Evolutionary conservation across 176 grass and related monocot genomes (phyloP), one percentile per base, ranked within the genome.

Genomic region (Aegilops speltoides): DNA sequence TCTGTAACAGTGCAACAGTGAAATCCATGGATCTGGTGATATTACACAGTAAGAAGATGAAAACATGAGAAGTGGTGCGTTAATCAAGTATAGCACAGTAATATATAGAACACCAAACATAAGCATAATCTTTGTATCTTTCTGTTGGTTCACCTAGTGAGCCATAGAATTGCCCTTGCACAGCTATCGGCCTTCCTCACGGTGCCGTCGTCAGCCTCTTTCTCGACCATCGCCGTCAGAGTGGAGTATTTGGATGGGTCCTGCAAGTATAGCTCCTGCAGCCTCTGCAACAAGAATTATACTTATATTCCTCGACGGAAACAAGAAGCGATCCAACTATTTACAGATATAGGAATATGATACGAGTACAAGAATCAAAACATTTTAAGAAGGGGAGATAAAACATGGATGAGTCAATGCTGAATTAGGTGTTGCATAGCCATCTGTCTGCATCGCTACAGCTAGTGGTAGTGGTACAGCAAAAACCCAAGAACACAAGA

Each of bases 11-110:
- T 10, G 79, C 77, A 59, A 84, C 25, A 38, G 79, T 71, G 85
- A 98, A 98, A 83, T 96, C 97, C 89, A 98, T 84, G 31, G 97
- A 98, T 91, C 97, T 98, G 92, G 32, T 37, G 26, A 85, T 0
- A 63, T 77, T 81, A 37, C 61, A 64, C 16, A 54, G 20, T 24
- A 38, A 19, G 26, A 3, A 26, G 24, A 24, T 24, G 32, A 56
- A 25, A 65, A 48, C 33, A 76, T 81, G 77, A 71, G 66, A 74
- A 68, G 33, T 28, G 41, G 17, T 4, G 5, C 38, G 3, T 56
- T 11, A 6, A 68, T 16, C 24, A 29, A 68, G 73, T 13, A 50
- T 12, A 52, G 34, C 0, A 7, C 4, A 5, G 16, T 12, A 22
- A 41, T 54, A 7, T 19, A 19, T 1, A 59, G 10, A 45, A 67